Evolutionary conservation across 805 yeast genomes (phyloP).

Genomic region (Peterozyma toletana): DNA sequence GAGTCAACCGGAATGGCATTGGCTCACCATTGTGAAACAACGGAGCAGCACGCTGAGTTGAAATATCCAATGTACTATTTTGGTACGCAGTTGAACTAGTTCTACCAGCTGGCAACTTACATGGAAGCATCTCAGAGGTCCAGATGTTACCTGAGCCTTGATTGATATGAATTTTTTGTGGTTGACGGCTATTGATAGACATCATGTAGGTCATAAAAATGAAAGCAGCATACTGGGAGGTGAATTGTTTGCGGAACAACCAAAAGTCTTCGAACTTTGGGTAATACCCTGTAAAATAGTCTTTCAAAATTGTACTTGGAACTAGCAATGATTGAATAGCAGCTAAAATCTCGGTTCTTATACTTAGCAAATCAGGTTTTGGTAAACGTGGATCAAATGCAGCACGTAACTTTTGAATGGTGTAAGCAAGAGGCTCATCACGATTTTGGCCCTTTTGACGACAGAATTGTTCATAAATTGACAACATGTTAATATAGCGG

Average conservation of each 20-base stretch:
- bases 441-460: slow-evolving; percentile 62
- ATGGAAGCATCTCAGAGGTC: slow-evolving; percentile 94
- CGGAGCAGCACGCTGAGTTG: slow-evolving; percentile 59
- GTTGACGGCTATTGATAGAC: slow-evolving; percentile 88
- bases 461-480: slow-evolving; percentile 86
- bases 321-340: slow-evolving; percentile 84
- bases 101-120: slow-evolving; percentile 56
- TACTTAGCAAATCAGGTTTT: slow-evolving; percentile 83
- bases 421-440: slow-evolving; percentile 86
- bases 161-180: slow-evolving; percentile 85
- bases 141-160: slow-evolving; percentile 80
- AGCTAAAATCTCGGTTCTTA: slow-evolving; percentile 84
- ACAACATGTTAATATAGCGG: slow-evolving; percentile 65
- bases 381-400: slow-evolving; percentile 93
- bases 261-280: slow-evolving; percentile 89
- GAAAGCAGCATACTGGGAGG: slow-evolving; percentile 91
- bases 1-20: slow-evolving; percentile 94
- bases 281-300: slow-evolving; percentile 65
- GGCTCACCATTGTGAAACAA: slow-evolving; percentile 85
- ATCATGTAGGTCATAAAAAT: slow-evolving; percentile 90
- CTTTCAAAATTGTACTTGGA: slow-evolving; percentile 76
- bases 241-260: slow-evolving; percentile 92
- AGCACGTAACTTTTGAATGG: slow-evolving; percentile 78
- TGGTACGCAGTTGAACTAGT: slow-evolving; percentile 31
- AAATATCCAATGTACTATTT: slow-evolving; percentile 38